A percentile compares a stretch with the other conserved stretches of the same genome.
These are phyloP conservation scores for Penicillium nucicola DNA, from an alignment of 495 filamentous ascomycete genomes.

Conservation along the genomic window DNA sequence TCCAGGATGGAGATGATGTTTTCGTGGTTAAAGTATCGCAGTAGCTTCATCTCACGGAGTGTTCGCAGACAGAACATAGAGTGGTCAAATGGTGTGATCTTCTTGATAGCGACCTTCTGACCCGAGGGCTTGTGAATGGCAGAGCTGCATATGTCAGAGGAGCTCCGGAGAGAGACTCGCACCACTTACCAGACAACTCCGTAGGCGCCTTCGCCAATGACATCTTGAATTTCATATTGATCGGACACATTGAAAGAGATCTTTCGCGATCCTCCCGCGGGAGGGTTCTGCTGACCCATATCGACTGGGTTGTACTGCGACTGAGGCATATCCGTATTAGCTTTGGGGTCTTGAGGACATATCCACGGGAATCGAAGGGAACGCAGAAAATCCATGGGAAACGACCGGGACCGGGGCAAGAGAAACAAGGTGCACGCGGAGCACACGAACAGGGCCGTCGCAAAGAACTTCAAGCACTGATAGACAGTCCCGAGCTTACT, in stretches of 20 bases:
- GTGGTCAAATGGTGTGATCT: constrained; percentile 98
- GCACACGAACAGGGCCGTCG: not conserved
- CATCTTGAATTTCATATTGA: constrained; percentile 99
- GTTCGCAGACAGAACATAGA: constrained; percentile 99
- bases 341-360: not conserved
- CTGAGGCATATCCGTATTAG: not conserved
- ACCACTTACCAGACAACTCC: constrained; percentile 91
- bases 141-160: constrained; percentile 60
- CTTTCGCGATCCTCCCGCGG: constrained; percentile 72
- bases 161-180: not conserved
- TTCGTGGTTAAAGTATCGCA: constrained; percentile 99
- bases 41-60: constrained; percentile 97
- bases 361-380: constrained; percentile 2
- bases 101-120: constrained; percentile 99
- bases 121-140: constrained; percentile 97
- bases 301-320: constrained; percentile 3
- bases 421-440: not conserved
- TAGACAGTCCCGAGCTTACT: not conserved
- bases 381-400: not conserved
- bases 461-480: constrained; percentile 1
- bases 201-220: constrained; percentile 98
- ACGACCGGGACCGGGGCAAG: not conserved
- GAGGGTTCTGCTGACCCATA: constrained; percentile 49
- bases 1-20: constrained; percentile 99
- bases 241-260: constrained; percentile 99